A percentile compares a stretch with the other conserved stretches of the same genome.
Evolutionary conservation across 2,329 filamentous ascomycete genomes (phyloP).

Genomic region (Aureobasidium sp.): DNA sequence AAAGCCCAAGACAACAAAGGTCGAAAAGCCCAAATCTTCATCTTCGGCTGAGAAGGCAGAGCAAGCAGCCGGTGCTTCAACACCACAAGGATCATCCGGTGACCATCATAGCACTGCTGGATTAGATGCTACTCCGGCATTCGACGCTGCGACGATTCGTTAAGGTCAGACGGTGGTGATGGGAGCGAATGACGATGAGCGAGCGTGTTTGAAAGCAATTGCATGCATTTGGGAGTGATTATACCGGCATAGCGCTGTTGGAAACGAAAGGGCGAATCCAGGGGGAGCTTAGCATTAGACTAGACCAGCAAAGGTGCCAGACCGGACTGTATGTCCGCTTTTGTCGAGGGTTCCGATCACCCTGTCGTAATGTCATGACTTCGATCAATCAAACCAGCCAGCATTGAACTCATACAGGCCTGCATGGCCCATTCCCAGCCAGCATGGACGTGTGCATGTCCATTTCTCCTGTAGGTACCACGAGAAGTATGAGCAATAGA

Average conservation of each 20-base stretch:
- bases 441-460: neutral
- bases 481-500: neutral
- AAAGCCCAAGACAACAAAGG: constrained; percentile 4
- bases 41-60: neutral
- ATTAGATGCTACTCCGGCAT: constrained; percentile 12
- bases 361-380: neutral
- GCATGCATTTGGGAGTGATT: neutral
- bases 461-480: neutral
- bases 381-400: neutral
- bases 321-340: neutral
- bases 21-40: neutral
- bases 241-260: constrained; percentile 1
- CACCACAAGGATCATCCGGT: neutral
- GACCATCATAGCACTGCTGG: neutral
- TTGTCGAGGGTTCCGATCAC: neutral
- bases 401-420: neutral
- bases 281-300: neutral
- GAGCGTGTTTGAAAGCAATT: neutral
- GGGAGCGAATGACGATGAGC: neutral
- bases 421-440: neutral
- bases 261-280: neutral
- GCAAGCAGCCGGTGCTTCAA: constrained; percentile 4
- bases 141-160: constrained; percentile 13
- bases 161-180: neutral
- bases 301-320: neutral